Evolutionary conservation across 192 early-diverging fungal species (phyloP).

Genomic region (Allomyces macrogynus): DNA sequence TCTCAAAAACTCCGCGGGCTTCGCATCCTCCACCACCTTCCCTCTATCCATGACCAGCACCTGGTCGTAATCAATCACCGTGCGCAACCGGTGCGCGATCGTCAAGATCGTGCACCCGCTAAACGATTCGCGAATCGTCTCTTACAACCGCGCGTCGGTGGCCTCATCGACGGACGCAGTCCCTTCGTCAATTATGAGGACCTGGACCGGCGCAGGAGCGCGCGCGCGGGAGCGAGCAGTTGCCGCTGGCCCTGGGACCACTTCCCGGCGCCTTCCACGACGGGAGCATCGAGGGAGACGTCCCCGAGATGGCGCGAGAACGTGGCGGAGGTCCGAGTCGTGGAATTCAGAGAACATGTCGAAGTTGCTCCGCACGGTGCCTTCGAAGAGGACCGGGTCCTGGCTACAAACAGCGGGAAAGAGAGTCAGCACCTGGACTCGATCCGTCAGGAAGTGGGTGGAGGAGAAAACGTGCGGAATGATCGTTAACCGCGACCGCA

Average conservation of each 20-base stretch:
- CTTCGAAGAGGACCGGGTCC: constrained; percentile 37
- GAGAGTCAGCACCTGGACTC: too few species aligned
- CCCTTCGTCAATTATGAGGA: constrained; percentile 59
- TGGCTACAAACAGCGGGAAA: too few species aligned
- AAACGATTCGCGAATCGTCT: constrained; percentile 29
- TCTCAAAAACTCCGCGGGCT: constrained; percentile 24
- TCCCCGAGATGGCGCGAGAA: too few species aligned
- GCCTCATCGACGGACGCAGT: constrained; percentile 50
- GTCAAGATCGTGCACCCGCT: constrained; percentile 28
- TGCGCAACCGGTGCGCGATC: constrained; percentile 37
- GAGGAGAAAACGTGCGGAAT: constrained; percentile 73
- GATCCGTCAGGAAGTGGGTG: too few species aligned
- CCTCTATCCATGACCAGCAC: constrained; percentile 23
- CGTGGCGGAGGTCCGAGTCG: too few species aligned
- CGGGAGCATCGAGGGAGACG: too few species aligned
- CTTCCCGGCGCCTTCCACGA: constrained; percentile 3
- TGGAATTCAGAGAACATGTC: constrained; percentile 15
- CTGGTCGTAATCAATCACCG: constrained; percentile 19
- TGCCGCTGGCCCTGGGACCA: constrained; percentile 31
- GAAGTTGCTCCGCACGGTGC: constrained; percentile 65
- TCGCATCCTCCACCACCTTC: constrained; percentile 23
- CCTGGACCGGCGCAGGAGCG: constrained; percentile 23
- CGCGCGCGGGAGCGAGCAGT: constrained; percentile 36
- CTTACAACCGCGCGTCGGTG: constrained; percentile 43
- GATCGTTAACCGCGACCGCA: constrained; percentile 58